A percentile compares a stretch with the other conserved stretches of the same genome.
These are phyloP conservation scores for Gossypium davidsonii DNA, from an alignment of 441 rosid genomes.

Conservation along the genomic window DNA sequence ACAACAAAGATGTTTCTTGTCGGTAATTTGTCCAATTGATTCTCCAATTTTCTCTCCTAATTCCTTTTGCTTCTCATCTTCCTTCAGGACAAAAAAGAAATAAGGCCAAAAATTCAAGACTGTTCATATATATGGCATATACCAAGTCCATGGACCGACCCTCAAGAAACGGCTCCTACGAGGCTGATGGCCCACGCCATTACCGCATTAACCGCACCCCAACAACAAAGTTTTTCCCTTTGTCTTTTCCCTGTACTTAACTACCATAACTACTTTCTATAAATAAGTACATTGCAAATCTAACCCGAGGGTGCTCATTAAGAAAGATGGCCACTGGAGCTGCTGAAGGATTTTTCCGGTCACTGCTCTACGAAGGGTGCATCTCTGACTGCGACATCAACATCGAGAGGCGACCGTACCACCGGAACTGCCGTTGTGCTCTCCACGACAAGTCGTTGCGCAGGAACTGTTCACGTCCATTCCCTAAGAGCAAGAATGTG, in stretches of 20 bases:
- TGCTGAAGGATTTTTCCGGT: constrained; percentile 52
- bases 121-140: background rate
- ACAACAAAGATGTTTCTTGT: constrained; percentile 14
- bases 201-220: background rate
- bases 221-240: background rate
- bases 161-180: constrained; percentile 13
- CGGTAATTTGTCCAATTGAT: background rate
- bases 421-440: constrained; percentile 61
- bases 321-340: constrained; percentile 34
- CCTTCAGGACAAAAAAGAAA: background rate
- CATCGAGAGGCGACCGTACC: constrained; percentile 60
- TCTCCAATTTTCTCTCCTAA: background rate
- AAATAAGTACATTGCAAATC: background rate
- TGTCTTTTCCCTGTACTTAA: background rate
- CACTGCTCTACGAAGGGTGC: constrained; percentile 49
- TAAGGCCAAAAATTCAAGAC: background rate
- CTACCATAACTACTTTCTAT: constrained; percentile 6
- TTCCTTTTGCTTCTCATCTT: background rate
- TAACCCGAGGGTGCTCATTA: background rate
- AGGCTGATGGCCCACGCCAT: constrained; percentile 5
- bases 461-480: constrained; percentile 25
- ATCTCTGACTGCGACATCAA: constrained; percentile 35
- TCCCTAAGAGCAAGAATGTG: constrained; percentile 28
- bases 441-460: constrained; percentile 34
- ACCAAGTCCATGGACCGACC: background rate